These are phyloP conservation scores for Wickerhamomyces rabaulensis DNA, from an alignment of 805 yeast species.

Conservation along the genomic window DNA sequence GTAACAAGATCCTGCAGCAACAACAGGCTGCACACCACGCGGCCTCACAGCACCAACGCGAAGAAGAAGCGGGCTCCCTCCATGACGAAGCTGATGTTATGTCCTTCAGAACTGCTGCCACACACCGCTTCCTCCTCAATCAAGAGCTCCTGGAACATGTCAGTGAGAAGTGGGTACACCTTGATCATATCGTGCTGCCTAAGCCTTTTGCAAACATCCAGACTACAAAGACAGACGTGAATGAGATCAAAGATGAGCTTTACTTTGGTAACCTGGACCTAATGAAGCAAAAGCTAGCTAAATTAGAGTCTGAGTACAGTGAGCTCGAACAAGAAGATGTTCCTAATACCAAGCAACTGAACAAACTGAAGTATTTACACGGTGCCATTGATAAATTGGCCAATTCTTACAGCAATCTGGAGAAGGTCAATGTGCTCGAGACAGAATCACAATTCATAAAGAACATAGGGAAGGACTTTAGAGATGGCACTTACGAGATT, in stretches of 20 bases:
- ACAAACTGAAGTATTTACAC: constrained; percentile 3
- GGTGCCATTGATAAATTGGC: constrained; percentile 8
- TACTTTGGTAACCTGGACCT: constrained; percentile 21
- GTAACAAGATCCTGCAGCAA: constrained; percentile 18
- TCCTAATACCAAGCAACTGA: background rate
- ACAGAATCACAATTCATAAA: constrained; percentile 6
- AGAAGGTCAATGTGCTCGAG: constrained; percentile 1
- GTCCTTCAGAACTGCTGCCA: constrained; percentile 41
- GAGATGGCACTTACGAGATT: constrained; percentile 2
- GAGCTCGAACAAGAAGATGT: constrained; percentile 4
- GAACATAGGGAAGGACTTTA: constrained; percentile 5
- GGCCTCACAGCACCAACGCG: constrained; percentile 10
- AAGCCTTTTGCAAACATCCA: constrained; percentile 17
- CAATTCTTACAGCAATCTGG: constrained; percentile 4
- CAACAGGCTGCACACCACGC: constrained; percentile 8
- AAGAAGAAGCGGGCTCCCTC: constrained; percentile 20
- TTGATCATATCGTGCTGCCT: constrained; percentile 41
- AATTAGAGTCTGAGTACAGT: constrained; percentile 15
- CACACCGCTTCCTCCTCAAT: constrained; percentile 38
- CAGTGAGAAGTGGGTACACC: constrained; percentile 40
- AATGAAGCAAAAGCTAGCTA: constrained; percentile 19
- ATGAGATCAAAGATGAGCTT: constrained; percentile 15
- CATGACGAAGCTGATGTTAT: constrained; percentile 54
- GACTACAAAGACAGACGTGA: constrained; percentile 11
- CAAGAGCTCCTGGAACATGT: constrained; percentile 46